These are phyloP conservation scores for Leishmania lainsoni DNA, from an alignment of 208 protist genomes.

Conservation along the genomic window DNA sequence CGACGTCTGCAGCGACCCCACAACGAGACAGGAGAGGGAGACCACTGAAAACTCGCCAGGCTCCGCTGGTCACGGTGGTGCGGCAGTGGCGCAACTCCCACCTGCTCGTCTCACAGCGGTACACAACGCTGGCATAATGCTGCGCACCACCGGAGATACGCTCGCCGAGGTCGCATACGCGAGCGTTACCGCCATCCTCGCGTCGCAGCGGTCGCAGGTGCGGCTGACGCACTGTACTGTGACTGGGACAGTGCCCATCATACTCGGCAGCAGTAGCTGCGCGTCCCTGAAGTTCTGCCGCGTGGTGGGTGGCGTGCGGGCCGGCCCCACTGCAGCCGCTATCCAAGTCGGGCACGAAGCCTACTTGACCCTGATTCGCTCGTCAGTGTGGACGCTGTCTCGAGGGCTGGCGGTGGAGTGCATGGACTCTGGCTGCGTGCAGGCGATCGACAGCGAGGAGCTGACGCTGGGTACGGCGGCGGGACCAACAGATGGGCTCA, in stretches of 20 bases:
- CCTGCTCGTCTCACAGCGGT: background rate
- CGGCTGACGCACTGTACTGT: constrained; percentile 18
- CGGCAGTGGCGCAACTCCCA: background rate
- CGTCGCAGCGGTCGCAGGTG: background rate
- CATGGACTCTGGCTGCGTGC: background rate
- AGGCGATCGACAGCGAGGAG: constrained; percentile 7
- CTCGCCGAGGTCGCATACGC: constrained; percentile 12
- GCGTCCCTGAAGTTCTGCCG: constrained; percentile 14
- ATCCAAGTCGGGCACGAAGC: background rate
- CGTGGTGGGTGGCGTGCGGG: background rate
- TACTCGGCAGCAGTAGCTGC: constrained; percentile 6
- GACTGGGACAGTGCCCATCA: background rate
- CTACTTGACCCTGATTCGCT: background rate
- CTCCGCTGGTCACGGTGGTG: background rate
- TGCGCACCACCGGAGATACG: constrained; percentile 12
- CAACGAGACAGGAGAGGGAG: background rate
- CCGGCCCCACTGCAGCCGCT: background rate
- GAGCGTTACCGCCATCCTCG: constrained; percentile 7
- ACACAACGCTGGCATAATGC: constrained; percentile 17
- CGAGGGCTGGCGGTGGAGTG: constrained; percentile 9
- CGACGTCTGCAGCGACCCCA: background rate
- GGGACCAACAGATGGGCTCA: background rate
- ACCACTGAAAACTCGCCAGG: background rate
- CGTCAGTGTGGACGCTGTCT: constrained; percentile 23
- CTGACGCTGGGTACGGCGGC: background rate